Conservation (phyloP, 2,329 filamentous ascomycete genomes). For the Penicillium crustosum region DNA sequence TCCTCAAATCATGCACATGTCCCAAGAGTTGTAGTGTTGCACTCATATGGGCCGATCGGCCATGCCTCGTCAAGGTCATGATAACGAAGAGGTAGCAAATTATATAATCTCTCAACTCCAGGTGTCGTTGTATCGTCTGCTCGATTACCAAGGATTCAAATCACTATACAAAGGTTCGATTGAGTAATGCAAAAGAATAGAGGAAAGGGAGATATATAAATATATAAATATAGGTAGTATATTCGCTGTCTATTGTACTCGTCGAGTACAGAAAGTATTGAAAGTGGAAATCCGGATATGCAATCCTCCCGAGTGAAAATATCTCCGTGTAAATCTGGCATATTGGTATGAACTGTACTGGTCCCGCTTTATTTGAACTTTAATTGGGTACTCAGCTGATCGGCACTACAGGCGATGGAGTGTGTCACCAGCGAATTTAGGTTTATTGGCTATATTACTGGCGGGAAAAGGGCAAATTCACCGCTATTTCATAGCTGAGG, state of each 20-base stretch:
- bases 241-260: neutral
- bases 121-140: neutral
- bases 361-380: neutral
- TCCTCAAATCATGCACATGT: slow-evolving; percentile 5
- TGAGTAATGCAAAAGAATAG: too few species aligned
- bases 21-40: slow-evolving; percentile 12
- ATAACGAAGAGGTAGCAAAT: neutral
- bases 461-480: neutral
- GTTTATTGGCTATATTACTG: neutral
- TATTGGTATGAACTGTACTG: neutral
- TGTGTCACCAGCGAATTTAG: too few species aligned
- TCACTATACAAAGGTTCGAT: neutral
- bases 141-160: neutral
- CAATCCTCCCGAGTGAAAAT: neutral
- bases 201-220: neutral
- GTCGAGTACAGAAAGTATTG: neutral
- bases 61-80: neutral
- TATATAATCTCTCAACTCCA: neutral
- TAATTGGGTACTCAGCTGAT: neutral
- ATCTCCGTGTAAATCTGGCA: neutral
- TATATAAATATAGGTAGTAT: neutral
- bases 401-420: neutral
- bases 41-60: slow-evolving; percentile 2
- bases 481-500: neutral
- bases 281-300: neutral